Evolutionary conservation across 371 early-diverging fungal species (phyloP).

Genomic region (Thermomucor indicae-seudaticae): DNA sequence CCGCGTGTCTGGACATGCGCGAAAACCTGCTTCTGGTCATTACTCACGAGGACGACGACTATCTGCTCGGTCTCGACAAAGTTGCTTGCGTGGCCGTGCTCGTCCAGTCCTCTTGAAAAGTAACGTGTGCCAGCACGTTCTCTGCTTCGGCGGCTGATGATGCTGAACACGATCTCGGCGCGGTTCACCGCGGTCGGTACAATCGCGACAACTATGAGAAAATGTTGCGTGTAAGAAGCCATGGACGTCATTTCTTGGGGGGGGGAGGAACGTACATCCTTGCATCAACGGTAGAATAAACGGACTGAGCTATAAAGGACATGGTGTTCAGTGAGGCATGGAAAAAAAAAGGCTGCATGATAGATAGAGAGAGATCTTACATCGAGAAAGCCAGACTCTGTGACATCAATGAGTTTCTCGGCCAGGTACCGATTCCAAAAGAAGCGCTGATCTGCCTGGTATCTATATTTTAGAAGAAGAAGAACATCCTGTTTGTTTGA

Average conservation of each 20-base stretch:
- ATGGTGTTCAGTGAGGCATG: too few species aligned
- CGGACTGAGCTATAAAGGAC: slow-evolving; percentile 60
- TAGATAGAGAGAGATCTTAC: slow-evolving; percentile 21
- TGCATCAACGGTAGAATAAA: slow-evolving; percentile 90
- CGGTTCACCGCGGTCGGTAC: slow-evolving; percentile 45
- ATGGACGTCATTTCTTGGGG: neutral
- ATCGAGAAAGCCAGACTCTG: slow-evolving; percentile 13
- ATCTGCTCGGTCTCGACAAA: slow-evolving; percentile 98
- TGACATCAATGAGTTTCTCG: slow-evolving; percentile 52
- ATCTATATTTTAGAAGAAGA: neutral
- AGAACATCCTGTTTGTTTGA: neutral
- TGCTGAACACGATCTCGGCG: slow-evolving; percentile 61
- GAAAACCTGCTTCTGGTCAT: slow-evolving; percentile 6
- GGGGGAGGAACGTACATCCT: slow-evolving; percentile 66
- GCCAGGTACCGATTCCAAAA: slow-evolving; percentile 83
- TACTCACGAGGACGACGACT: slow-evolving; percentile 25
- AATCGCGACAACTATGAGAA: slow-evolving; percentile 48
- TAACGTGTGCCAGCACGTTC: slow-evolving; percentile 84
- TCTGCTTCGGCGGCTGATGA: slow-evolving; percentile 78
- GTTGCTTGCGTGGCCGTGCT: slow-evolving; percentile 91
- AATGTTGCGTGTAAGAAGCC: neutral
- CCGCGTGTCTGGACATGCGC: slow-evolving; percentile 95
- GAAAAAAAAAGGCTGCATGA: neutral
- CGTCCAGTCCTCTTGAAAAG: slow-evolving; percentile 92
- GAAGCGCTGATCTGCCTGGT: slow-evolving; percentile 78